Conservation (phyloP, 1,284 basidiomycete genomes). For the Cutaneotrichosporon sp. region DNA sequence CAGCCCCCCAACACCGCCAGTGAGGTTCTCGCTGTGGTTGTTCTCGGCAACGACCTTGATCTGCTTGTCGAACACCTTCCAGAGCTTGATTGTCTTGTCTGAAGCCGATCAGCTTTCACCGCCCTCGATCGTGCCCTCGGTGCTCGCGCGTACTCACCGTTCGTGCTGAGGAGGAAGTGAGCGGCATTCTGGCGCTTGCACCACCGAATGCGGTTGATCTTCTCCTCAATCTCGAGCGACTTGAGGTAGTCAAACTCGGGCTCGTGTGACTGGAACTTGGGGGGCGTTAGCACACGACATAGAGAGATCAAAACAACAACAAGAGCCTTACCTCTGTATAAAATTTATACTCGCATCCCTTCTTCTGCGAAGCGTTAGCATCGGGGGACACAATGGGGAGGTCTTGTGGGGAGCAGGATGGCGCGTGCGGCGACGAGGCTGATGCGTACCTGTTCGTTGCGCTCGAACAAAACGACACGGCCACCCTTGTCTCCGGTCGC, state of each 20-base stretch:
- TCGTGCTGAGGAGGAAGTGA: constrained; percentile 96
- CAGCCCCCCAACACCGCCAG: constrained; percentile 59
- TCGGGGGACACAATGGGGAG: not conserved
- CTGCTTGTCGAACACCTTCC: constrained; percentile 99
- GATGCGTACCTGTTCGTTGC: constrained; percentile 86
- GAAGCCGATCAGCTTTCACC: constrained; percentile 14
- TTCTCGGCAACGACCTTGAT: constrained; percentile 96
- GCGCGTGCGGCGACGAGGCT: not conserved
- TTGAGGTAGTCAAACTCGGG: constrained; percentile 99
- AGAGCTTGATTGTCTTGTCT: constrained; percentile 99
- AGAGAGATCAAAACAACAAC: constrained; percentile 6
- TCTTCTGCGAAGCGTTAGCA: constrained; percentile 68
- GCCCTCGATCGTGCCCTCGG: not conserved
- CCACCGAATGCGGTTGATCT: constrained; percentile 99
- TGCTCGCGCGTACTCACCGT: constrained; percentile 61
- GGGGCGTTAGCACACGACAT: not conserved
- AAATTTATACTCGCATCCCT: constrained; percentile 99
- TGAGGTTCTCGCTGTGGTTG: constrained; percentile 81
- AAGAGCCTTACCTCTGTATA: constrained; percentile 75
- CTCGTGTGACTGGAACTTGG: constrained; percentile 88
- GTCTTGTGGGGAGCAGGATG: not conserved
- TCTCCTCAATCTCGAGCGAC: constrained; percentile 99
- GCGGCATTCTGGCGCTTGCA: constrained; percentile 97
- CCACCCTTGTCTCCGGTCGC: constrained; percentile 99
- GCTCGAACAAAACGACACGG: constrained; percentile 96